Conservation (phyloP, 2,329 filamentous ascomycete genomes). For the Aspergillus ochraceus region DNA sequence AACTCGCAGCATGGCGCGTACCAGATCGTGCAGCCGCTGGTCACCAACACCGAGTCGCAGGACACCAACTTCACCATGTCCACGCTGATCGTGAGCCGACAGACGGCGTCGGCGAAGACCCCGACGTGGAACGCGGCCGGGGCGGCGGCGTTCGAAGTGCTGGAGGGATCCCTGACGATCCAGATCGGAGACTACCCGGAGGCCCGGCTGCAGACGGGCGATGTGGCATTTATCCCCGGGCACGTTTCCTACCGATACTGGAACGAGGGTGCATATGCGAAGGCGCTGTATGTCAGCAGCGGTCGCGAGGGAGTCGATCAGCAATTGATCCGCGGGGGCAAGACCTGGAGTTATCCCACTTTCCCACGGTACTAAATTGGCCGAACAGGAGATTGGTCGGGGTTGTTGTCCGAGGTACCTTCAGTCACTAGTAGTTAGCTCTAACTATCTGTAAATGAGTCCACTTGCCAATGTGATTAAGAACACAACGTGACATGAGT, state of each 20-base stretch:
- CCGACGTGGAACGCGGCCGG: conserved; percentile 26
- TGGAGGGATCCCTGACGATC: conserved; percentile 39
- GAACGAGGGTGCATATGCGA: conserved; percentile 25
- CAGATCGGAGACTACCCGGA: conserved; percentile 30
- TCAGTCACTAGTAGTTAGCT: too few species aligned
- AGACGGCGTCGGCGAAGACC: conserved; percentile 22
- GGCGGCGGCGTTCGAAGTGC: conserved; percentile 41
- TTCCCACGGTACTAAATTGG: conserved; percentile 17
- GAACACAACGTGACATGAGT: too few species aligned
- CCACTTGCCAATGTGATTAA: too few species aligned
- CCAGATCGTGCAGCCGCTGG: conserved; percentile 47
- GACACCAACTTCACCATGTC: conserved; percentile 46
- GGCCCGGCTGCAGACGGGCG: conserved; percentile 34
- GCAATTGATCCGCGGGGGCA: conserved; percentile 16
- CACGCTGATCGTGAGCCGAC: conserved; percentile 42
- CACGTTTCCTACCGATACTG: conserved; percentile 36
- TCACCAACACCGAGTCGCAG: conserved; percentile 40
- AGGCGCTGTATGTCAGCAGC: conserved; percentile 24
- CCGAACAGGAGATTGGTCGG: neutral
- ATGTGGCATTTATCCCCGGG: conserved; percentile 42
- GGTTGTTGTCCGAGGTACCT: too few species aligned
- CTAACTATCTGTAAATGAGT: too few species aligned
- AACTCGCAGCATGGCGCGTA: conserved; percentile 39
- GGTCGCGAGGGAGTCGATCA: conserved; percentile 21
- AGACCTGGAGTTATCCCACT: conserved; percentile 20